These are phyloP conservation scores for Pythium chondricola DNA, from an alignment of 352 stramenopile species.

Conservation along the genomic window DNA sequence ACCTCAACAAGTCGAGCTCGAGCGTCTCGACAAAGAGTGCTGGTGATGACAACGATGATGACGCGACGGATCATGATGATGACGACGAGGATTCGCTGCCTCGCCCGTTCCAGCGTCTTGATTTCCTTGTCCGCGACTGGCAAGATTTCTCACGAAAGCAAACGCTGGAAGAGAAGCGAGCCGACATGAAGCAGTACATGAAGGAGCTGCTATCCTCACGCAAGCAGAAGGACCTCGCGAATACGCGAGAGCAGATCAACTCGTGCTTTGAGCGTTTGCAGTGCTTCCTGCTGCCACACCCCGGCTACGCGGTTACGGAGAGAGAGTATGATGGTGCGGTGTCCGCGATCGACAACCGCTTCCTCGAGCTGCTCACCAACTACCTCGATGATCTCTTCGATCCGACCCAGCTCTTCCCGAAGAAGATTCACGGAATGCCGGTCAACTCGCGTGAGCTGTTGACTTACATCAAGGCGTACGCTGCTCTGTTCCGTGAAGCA, in stretches of 20 bases:
- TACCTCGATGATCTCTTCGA: conserved; percentile 95
- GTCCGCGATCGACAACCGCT: conserved; percentile 90
- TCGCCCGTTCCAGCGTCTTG: conserved; percentile 96
- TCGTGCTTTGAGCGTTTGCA: conserved; percentile 94
- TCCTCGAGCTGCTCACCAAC: conserved; percentile 91
- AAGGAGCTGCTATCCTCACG: conserved; percentile 89
- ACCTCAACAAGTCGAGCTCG: conserved; percentile 37
- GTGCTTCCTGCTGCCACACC: conserved; percentile 96
- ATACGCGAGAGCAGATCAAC: conserved; percentile 96
- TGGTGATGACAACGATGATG: conserved; percentile 11
- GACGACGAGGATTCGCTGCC: conserved; percentile 26
- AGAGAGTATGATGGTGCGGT: conserved; percentile 96
- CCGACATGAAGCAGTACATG: conserved; percentile 95
- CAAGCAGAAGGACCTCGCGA: conserved; percentile 89
- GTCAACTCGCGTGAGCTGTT: conserved; percentile 93
- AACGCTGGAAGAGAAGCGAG: conserved; percentile 83
- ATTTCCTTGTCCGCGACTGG: conserved; percentile 99
- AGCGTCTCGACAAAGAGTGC: conserved; percentile 27
- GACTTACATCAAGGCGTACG: conserved; percentile 97
- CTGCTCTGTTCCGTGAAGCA: conserved; percentile 93
- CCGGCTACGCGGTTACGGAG: conserved; percentile 95
- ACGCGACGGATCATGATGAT: conserved; percentile 13
- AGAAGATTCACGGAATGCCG: conserved; percentile 92
- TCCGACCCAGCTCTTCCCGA: conserved; percentile 77
- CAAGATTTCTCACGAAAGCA: conserved; percentile 94